Percentiles rank a stretch among this genome's conserved stretches.
phyloP scores from a whole-genome alignment of 75 land plant species.

The Pinus taeda region DNA sequence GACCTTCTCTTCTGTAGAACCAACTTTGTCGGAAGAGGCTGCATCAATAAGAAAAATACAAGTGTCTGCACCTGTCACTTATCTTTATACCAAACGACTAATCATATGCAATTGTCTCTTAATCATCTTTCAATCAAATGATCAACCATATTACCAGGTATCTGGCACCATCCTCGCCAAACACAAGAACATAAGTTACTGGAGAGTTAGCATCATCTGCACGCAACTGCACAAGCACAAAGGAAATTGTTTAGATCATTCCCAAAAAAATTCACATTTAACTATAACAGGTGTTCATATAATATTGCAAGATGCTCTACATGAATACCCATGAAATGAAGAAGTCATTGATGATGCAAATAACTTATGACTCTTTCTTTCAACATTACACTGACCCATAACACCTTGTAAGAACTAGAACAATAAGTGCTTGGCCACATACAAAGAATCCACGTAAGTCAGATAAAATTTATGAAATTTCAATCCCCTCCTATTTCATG shows the following conservation, averaged over 20 bases:
- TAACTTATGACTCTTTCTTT: too few species aligned
- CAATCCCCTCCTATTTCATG: background rate
- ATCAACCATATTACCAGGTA: conserved; percentile 60
- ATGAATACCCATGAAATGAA: too few species aligned
- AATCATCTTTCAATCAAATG: background rate
- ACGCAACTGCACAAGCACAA: conserved; percentile 43
- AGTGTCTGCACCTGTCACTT: background rate
- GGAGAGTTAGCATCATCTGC: conserved; percentile 71
- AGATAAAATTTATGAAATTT: background rate
- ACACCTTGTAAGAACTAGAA: too few species aligned
- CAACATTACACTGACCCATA: too few species aligned
- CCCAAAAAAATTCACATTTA: background rate
- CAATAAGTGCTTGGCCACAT: background rate
- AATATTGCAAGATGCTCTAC: too few species aligned
- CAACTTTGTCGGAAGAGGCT: conserved; percentile 88
- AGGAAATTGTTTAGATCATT: background rate
- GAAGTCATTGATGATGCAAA: too few species aligned
- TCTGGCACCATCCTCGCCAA: conserved; percentile 65
- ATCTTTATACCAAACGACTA: background rate
- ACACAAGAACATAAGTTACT: conserved; percentile 74
- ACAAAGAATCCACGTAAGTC: background rate
- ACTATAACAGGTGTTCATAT: too few species aligned
- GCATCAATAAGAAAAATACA: conserved; percentile 20
- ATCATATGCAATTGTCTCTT: conserved; percentile 12
- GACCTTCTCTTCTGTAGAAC: conserved; percentile 87